These are phyloP conservation scores for Lasiodiplodia theobromae DNA, from an alignment of 2,329 filamentous ascomycete species.

Conservation along the genomic window DNA sequence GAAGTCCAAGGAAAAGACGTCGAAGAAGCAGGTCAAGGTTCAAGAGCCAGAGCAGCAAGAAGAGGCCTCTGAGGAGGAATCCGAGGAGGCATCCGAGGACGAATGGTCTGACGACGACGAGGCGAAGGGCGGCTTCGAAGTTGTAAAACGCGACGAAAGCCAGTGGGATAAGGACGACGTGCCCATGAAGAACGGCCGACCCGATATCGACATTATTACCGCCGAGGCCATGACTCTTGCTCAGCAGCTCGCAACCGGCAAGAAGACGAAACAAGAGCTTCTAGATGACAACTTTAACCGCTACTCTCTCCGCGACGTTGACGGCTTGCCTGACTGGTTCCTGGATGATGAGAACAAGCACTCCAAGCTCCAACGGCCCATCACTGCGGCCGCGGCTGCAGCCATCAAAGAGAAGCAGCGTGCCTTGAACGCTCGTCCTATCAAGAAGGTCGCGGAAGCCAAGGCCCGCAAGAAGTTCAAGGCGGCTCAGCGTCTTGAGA, in stretches of 20 bases:
- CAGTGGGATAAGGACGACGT: conserved; percentile 74
- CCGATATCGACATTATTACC: conserved; percentile 98
- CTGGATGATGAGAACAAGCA: conserved; percentile 88
- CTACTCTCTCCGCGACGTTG: conserved; percentile 85
- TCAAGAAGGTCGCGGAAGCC: conserved; percentile 98
- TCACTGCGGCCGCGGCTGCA: conserved; percentile 84
- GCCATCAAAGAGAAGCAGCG: conserved; percentile 96
- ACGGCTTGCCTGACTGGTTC: conserved; percentile 97
- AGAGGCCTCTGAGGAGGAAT: neutral
- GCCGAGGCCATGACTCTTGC: conserved; percentile 98
- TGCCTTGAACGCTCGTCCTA: conserved; percentile 91
- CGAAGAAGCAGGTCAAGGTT: conserved; percentile 32
- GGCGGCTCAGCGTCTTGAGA: conserved; percentile 88
- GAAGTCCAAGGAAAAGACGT: conserved; percentile 34
- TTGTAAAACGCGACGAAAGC: conserved; percentile 63
- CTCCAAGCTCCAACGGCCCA: conserved; percentile 85
- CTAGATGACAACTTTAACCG: conserved; percentile 95
- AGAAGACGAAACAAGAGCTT: conserved; percentile 79
- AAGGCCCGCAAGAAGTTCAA: conserved; percentile 98
- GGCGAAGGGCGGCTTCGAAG: conserved; percentile 62
- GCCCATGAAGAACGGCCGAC: conserved; percentile 67
- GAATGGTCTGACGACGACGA: conserved; percentile 44
- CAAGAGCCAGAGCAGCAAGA: conserved; percentile 32
- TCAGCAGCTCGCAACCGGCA: conserved; percentile 85
- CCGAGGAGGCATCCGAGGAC: conserved; percentile 36